A percentile compares a stretch with the other conserved stretches of the same genome.
These are phyloP conservation scores for Colletotrichum coccodes DNA, from an alignment of 2,329 filamentous ascomycete species.

Conservation along the genomic window DNA sequence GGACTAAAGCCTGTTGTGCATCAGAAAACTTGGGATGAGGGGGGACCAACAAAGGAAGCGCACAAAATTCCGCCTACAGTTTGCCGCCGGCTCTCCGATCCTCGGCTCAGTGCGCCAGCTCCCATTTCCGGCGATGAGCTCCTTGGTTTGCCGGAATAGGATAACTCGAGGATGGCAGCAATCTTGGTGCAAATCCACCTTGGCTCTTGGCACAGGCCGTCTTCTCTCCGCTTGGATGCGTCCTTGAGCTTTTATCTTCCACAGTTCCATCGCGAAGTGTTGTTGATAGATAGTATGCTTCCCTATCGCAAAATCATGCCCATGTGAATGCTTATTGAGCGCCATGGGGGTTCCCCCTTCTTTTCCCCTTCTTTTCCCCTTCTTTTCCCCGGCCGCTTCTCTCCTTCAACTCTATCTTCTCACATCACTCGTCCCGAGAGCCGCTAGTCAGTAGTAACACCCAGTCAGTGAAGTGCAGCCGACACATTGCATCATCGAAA, in stretches of 20 bases:
- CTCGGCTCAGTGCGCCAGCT: background rate
- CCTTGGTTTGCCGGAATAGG: background rate
- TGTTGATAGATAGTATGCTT: too few relatives aligned
- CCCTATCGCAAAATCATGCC: too few relatives aligned
- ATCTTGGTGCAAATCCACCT: background rate
- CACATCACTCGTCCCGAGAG: background rate
- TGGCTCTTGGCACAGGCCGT: background rate
- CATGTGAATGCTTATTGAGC: too few relatives aligned
- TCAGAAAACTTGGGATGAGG: background rate
- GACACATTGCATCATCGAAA: slow-evolving; percentile 19
- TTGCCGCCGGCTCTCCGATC: background rate
- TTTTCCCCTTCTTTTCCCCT: background rate
- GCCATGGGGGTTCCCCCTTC: too few relatives aligned
- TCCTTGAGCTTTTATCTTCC: too few relatives aligned
- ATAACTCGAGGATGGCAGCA: background rate
- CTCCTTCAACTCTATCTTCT: background rate
- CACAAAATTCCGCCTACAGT: background rate
- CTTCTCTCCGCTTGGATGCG: background rate
- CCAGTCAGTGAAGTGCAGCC: slow-evolving; percentile 17
- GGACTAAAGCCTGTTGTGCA: background rate
- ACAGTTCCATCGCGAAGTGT: too few relatives aligned
- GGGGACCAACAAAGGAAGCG: background rate
- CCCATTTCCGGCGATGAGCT: background rate
- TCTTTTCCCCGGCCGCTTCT: background rate
- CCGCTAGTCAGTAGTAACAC: background rate